phyloP scores from a whole-genome alignment of 768 basidiomycete genomes.

The Hortiboletus flavorubellus region DNA sequence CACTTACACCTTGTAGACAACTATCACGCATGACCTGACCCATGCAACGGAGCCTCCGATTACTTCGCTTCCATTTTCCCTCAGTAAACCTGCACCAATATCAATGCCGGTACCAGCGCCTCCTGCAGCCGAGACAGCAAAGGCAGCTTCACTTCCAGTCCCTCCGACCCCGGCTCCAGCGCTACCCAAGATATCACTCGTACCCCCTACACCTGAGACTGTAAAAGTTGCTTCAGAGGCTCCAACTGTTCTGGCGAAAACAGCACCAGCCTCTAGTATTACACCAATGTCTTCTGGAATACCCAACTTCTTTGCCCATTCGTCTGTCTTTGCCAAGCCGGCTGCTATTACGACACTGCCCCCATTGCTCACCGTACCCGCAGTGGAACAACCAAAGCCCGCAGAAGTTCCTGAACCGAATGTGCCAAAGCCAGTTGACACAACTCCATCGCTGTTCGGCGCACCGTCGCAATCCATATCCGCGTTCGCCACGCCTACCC shows the following conservation, averaged over 20 bases:
- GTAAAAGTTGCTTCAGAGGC: conserved; percentile 15
- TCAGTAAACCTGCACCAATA: conserved; percentile 37
- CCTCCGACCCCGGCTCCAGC: conserved; percentile 10
- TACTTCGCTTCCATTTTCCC: conserved; percentile 59
- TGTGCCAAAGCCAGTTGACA: conserved; percentile 6
- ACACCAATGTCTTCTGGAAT: conserved; percentile 29
- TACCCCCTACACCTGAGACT: conserved; percentile 27
- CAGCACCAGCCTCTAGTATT: conserved; percentile 2
- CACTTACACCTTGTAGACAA: conserved; percentile 25
- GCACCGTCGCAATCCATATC: conserved; percentile 6
- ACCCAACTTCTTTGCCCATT: conserved; percentile 65
- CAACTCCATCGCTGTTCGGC: conserved; percentile 11
- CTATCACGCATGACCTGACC: conserved; percentile 39
- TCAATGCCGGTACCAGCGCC: conserved; percentile 8
- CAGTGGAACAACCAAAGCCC: conserved; percentile 10
- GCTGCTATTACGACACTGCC: conserved; percentile 12
- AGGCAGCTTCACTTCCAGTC: conserved; percentile 13
- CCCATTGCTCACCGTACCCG: conserved; percentile 23
- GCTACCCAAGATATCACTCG: conserved; percentile 22
- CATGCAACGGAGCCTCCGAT: conserved; percentile 67
- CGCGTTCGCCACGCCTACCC: conserved; percentile 1
- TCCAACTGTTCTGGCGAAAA: conserved; percentile 1
- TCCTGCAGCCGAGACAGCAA: conserved; percentile 11
- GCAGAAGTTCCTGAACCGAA: neutral
- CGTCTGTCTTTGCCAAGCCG: conserved; percentile 44